These are phyloP conservation scores for Neostapfia colusana DNA, from an alignment of 176 grass and related monocot genomes.

Conservation along the genomic window DNA sequence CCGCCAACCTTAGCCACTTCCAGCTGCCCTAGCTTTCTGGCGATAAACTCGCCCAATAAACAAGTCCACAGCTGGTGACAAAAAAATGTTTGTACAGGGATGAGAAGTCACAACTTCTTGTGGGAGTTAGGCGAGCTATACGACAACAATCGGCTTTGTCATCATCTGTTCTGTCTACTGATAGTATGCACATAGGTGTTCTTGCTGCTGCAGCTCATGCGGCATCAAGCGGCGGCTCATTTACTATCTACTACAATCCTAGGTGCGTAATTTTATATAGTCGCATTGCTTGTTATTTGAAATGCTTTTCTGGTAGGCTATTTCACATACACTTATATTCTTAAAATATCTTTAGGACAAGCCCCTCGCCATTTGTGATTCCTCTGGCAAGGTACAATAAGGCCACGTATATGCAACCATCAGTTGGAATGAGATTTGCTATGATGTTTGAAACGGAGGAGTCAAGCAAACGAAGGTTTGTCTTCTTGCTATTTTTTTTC, in stretches of 20 bases:
- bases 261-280: slow-evolving; percentile 44
- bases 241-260: slow-evolving; percentile 96
- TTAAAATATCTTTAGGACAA: slow-evolving; percentile 60
- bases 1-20: too few relatives aligned
- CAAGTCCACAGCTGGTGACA: background rate
- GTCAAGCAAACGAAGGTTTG: slow-evolving; percentile 85
- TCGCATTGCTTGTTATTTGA: background rate
- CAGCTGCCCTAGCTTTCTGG: too few relatives aligned
- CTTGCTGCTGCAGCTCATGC: slow-evolving; percentile 96
- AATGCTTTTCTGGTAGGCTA: slow-evolving; percentile 15
- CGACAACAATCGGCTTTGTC: slow-evolving; percentile 59
- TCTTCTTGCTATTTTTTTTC: background rate
- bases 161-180: slow-evolving; percentile 90
- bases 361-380: slow-evolving; percentile 86
- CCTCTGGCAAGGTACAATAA: slow-evolving; percentile 76
- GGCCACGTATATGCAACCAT: slow-evolving; percentile 73
- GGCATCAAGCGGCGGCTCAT: slow-evolving; percentile 74
- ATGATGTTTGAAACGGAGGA: slow-evolving; percentile 99
- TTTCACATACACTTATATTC: slow-evolving; percentile 6
- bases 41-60: too few relatives aligned
- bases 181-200: slow-evolving; percentile 98
- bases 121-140: slow-evolving; percentile 76
- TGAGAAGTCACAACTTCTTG: slow-evolving; percentile 91
- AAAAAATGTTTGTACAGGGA: slow-evolving; percentile 52
- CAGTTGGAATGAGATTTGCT: slow-evolving; percentile 88